A percentile compares a stretch with the other conserved stretches of the same genome.
Evolutionary conservation across 129 eudicot species (phyloP).

Genomic region (Pulicaria dysenterica): DNA sequence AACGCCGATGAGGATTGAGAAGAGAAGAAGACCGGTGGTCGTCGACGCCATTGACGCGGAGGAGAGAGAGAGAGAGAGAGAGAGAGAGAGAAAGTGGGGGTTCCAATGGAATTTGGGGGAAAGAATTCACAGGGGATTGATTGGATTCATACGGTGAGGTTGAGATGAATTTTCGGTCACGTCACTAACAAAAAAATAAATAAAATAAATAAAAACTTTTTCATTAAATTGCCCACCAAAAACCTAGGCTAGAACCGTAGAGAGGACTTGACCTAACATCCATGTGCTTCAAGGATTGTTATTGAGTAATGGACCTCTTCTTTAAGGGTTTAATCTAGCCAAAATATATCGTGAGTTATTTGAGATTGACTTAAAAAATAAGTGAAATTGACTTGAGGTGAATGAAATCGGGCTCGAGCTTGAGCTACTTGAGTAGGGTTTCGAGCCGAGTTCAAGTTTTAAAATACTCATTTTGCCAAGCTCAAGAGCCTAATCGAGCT

Average conservation of each 20-base stretch:
- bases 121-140: not conserved
- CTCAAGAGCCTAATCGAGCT: no score
- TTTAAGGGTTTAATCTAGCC: no score
- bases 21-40: conserved; percentile 33
- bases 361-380: no score
- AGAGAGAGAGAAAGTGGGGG: not conserved
- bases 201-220: conserved; percentile 7
- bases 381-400: no score
- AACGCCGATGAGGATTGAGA: conserved; percentile 42
- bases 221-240: not conserved
- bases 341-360: no score
- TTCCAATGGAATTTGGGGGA: conserved; percentile 25
- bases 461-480: no score
- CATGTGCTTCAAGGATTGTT: not conserved
- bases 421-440: no score
- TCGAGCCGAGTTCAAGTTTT: no score
- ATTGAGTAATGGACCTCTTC: no score
- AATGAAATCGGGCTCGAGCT: no score
- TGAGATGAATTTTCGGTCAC: conserved; percentile 26
- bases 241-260: not conserved
- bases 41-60: conserved; percentile 49
- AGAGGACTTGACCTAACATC: not conserved
- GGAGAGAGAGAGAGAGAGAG: not conserved
- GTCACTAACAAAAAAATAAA: conserved; percentile 3
- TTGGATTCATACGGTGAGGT: conserved; percentile 24